Conservation (phyloP, 2,329 filamentous ascomycete genomes). For the Elsinoe australis region DNA sequence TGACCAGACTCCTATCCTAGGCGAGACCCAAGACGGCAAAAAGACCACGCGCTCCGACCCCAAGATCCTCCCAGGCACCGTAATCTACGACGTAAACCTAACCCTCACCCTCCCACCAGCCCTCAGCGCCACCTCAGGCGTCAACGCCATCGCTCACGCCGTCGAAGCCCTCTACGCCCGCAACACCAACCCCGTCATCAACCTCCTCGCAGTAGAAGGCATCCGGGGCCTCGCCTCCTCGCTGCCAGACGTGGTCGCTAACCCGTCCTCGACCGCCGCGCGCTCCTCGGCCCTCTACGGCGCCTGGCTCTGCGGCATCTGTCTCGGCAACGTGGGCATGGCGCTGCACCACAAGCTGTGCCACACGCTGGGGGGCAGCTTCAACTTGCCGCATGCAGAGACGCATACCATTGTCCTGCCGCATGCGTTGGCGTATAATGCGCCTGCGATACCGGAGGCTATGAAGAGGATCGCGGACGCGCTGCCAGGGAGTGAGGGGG, state of each 20-base stretch:
- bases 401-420: slow-evolving; percentile 58
- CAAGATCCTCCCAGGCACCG: slow-evolving; percentile 52
- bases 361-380: slow-evolving; percentile 56
- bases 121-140: slow-evolving; percentile 51
- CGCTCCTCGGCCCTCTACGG: slow-evolving; percentile 52
- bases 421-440: slow-evolving; percentile 57
- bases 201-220: slow-evolving; percentile 52
- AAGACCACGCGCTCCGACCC: slow-evolving; percentile 53
- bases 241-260: slow-evolving; percentile 46
- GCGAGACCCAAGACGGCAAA: slow-evolving; percentile 51
- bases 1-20: slow-evolving; percentile 59
- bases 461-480: slow-evolving; percentile 48
- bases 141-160: slow-evolving; percentile 58
- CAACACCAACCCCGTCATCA: slow-evolving; percentile 54
- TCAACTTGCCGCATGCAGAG: slow-evolving; percentile 57
- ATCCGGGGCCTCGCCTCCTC: slow-evolving; percentile 46
- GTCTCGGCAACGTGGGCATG: slow-evolving; percentile 54
- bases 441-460: slow-evolving; percentile 45
- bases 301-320: slow-evolving; percentile 57
- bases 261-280: slow-evolving; percentile 40
- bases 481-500: slow-evolving; percentile 50
- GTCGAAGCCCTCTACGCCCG: slow-evolving; percentile 57
- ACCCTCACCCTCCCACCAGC: slow-evolving; percentile 50
- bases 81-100: slow-evolving; percentile 58
- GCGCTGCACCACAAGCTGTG: slow-evolving; percentile 61